Conservation (phyloP, 129 eudicot species). For the Chrysanthemum seticuspe region DNA sequence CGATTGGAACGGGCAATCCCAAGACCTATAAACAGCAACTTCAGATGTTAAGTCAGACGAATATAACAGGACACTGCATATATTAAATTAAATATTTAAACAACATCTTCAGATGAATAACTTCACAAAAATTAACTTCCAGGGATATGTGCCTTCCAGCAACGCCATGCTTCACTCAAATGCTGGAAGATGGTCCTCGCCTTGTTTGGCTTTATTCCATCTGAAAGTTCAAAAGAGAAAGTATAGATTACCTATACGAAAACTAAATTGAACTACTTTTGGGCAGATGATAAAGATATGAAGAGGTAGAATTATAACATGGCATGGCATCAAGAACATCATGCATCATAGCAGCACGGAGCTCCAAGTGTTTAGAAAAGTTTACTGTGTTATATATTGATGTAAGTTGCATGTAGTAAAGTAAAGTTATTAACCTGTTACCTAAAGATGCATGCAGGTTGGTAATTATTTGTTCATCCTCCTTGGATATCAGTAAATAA, state of each 20-base stretch:
- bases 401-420: too few relatives aligned
- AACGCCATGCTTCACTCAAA: slow-evolving; percentile 99
- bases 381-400: too few relatives aligned
- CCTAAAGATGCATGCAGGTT: slow-evolving; percentile 74
- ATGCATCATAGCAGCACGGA: slow-evolving; percentile 99
- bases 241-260: not conserved
- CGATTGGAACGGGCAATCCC: slow-evolving; percentile 96
- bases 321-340: slow-evolving; percentile 99
- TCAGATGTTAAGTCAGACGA: slow-evolving; percentile 13
- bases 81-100: not conserved
- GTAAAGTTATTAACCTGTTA: slow-evolving; percentile 43
- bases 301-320: slow-evolving; percentile 31
- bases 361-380: slow-evolving; percentile 68
- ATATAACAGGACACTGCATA: not conserved
- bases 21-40: slow-evolving; percentile 56
- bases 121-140: slow-evolving; percentile 88
- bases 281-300: not conserved
- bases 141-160: slow-evolving; percentile 99
- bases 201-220: slow-evolving; percentile 96
- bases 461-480: slow-evolving; percentile 60
- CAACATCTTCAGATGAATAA: not conserved
- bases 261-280: not conserved
- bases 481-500: slow-evolving; percentile 28
- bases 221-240: slow-evolving; percentile 37
- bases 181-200: slow-evolving; percentile 99